phyloP scores from a whole-genome alignment of 2,329 filamentous ascomycete species.

The Fusarium sp. region DNA sequence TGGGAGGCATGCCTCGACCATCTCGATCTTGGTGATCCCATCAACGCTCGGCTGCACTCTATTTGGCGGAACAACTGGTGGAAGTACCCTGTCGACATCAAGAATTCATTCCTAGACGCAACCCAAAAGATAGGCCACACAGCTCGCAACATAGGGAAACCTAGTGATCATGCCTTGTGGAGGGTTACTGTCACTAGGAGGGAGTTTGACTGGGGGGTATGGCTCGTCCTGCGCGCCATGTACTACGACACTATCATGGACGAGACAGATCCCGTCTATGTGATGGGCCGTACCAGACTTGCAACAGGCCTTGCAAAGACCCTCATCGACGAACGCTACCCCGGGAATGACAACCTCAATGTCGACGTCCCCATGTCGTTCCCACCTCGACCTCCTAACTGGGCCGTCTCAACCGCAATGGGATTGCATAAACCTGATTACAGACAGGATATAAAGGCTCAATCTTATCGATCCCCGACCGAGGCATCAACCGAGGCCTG shows the following conservation, averaged over 20 bases:
- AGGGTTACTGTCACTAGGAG: not conserved
- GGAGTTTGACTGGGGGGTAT: not conserved
- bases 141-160: not conserved
- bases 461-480: too few relatives aligned
- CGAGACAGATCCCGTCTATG: too few relatives aligned
- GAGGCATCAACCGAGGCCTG: too few relatives aligned
- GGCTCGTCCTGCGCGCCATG: not conserved
- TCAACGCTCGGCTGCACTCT: not conserved
- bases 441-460: too few relatives aligned
- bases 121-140: not conserved
- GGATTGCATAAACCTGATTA: too few relatives aligned
- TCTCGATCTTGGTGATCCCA: too few relatives aligned
- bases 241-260: not conserved
- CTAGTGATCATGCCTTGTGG: not conserved
- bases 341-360: not conserved
- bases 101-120: not conserved
- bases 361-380: not conserved
- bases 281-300: not conserved
- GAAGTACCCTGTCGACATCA: constrained; percentile 2
- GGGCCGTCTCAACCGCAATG: not conserved
- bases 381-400: not conserved
- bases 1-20: too few relatives aligned
- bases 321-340: not conserved
- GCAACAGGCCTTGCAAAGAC: not conserved
- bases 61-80: not conserved